These are phyloP conservation scores for Lepidium sativum DNA, from an alignment of 345 rosid genomes.

Conservation along the genomic window DNA sequence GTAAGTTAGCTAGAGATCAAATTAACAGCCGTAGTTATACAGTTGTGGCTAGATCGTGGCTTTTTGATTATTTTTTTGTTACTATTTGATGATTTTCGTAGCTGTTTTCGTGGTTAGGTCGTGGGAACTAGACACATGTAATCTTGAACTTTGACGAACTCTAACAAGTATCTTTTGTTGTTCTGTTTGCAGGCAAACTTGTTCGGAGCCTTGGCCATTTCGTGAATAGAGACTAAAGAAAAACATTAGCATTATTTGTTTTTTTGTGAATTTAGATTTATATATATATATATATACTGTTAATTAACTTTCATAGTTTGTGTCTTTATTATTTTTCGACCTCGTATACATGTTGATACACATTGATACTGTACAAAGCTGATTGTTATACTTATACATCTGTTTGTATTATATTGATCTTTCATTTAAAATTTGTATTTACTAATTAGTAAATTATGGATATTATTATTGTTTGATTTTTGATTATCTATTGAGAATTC, in stretches of 20 bases:
- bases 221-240: slow-evolving; percentile 17
- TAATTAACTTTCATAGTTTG: slow-evolving; percentile 16
- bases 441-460: neutral
- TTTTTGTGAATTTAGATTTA: slow-evolving; percentile 18
- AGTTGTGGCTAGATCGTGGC: too few species aligned
- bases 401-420: neutral
- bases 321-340: neutral
- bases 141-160: neutral
- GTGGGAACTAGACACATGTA: too few species aligned
- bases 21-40: too few species aligned
- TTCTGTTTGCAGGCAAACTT: slow-evolving; percentile 39
- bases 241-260: slow-evolving; percentile 1
- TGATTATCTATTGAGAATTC: neutral
- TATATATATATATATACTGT: neutral
- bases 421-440: neutral
- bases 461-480: neutral
- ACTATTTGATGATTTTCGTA: too few species aligned
- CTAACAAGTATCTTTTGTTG: neutral
- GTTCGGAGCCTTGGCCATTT: slow-evolving; percentile 47
- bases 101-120: too few species aligned
- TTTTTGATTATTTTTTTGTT: too few species aligned
- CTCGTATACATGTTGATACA: slow-evolving; percentile 8
- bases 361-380: slow-evolving; percentile 14
- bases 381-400: neutral
- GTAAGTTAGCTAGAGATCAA: slow-evolving; percentile 26